Evolutionary conservation across 108 stramenopile genomes (phyloP).

Genomic region (Schizochytrium sp.): DNA sequence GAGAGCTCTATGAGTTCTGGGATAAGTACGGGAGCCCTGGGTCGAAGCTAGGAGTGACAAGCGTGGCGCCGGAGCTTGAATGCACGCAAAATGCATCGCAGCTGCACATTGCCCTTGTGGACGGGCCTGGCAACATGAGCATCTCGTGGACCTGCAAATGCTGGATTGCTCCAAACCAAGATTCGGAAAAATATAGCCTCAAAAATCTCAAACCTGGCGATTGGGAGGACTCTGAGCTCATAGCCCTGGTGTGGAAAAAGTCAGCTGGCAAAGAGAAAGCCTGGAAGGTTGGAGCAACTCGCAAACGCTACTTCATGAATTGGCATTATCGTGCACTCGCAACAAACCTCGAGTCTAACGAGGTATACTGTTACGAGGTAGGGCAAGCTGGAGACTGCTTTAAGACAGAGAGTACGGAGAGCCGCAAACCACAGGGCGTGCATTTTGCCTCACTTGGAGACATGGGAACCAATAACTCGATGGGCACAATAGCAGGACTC

Average conservation of each 20-base stretch:
- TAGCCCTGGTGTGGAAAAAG: neutral
- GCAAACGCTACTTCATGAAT: slow-evolving; percentile 20
- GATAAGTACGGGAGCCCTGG: too few relatives aligned
- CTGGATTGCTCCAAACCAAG: neutral
- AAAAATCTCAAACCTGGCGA: neutral
- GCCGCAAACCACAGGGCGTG: neutral
- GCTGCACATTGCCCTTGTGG: slow-evolving; percentile 4
- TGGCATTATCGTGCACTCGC: slow-evolving; percentile 16
- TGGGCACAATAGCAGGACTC: neutral
- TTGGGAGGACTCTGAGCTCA: neutral
- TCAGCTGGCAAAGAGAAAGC: neutral
- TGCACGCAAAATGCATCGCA: neutral
- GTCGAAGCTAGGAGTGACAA: too few relatives aligned
- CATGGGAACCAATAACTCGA: slow-evolving; percentile 53
- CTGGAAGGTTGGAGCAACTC: too few relatives aligned
- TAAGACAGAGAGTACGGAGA: neutral
- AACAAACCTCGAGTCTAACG: neutral
- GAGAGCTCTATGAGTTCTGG: too few relatives aligned
- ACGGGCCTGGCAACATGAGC: slow-evolving; percentile 49
- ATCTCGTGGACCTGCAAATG: slow-evolving; percentile 26
- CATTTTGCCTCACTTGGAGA: slow-evolving; percentile 39
- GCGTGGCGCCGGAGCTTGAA: too few relatives aligned
- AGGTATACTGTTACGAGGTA: neutral
- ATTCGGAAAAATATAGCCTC: neutral
- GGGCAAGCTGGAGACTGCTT: neutral